phyloP scores from a whole-genome alignment of 2,329 filamentous ascomycete genomes.

The Macrophomina tecta region DNA sequence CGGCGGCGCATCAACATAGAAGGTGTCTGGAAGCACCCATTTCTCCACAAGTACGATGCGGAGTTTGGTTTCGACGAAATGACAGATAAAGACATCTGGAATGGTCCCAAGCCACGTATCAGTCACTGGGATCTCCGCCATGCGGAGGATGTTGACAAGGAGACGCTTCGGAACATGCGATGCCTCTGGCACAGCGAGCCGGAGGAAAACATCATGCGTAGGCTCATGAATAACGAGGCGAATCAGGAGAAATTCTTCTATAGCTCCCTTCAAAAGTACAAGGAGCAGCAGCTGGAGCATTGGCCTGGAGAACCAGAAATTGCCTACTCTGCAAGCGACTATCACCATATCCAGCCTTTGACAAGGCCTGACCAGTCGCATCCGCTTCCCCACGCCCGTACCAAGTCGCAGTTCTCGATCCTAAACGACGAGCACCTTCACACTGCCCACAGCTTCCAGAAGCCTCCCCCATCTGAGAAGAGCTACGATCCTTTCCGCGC shows the following conservation, averaged over 20 bases:
- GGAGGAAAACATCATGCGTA: slow-evolving; percentile 72
- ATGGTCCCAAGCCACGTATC: slow-evolving; percentile 62
- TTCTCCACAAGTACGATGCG: slow-evolving; percentile 80
- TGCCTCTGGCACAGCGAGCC: slow-evolving; percentile 90
- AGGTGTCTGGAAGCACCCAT: slow-evolving; percentile 83
- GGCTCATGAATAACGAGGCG: slow-evolving; percentile 63
- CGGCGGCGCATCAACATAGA: slow-evolving; percentile 78
- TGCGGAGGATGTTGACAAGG: slow-evolving; percentile 74
- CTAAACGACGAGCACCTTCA: slow-evolving; percentile 60
- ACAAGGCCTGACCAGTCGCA: slow-evolving; percentile 33
- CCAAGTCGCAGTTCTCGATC: slow-evolving; percentile 63
- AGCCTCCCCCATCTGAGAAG: slow-evolving; percentile 58
- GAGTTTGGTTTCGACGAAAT: slow-evolving; percentile 71
- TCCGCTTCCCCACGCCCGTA: slow-evolving; percentile 45
- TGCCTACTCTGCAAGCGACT: slow-evolving; percentile 87
- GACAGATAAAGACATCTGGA: slow-evolving; percentile 54
- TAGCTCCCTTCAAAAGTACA: slow-evolving; percentile 79
- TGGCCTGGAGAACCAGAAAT: slow-evolving; percentile 74
- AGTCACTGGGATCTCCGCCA: slow-evolving; percentile 68
- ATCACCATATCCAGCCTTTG: slow-evolving; percentile 61
- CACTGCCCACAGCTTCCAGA: slow-evolving; percentile 56
- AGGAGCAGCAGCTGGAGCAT: slow-evolving; percentile 84
- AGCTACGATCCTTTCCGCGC: slow-evolving; percentile 88
- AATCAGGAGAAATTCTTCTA: slow-evolving; percentile 97
- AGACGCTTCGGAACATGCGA: slow-evolving; percentile 83